Conservation (phyloP, 1,284 basidiomycete species). For the Malassezia pachydermatis region DNA sequence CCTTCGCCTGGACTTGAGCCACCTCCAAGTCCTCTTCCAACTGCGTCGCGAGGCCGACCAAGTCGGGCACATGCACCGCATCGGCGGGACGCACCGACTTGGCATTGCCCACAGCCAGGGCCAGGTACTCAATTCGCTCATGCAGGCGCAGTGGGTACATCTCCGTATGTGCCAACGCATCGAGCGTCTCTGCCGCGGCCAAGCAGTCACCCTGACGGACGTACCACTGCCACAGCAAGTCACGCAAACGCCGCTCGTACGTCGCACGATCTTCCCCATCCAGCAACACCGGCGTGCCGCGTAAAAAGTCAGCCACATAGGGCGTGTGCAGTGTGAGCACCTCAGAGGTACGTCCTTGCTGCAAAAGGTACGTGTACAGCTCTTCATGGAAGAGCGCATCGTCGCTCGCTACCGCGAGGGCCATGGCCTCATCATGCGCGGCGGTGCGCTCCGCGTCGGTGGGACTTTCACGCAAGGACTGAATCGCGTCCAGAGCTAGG, state of each 20-base stretch:
- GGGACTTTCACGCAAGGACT: constrained; percentile 58
- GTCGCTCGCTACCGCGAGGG: constrained; percentile 61
- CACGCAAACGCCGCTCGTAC: constrained; percentile 54
- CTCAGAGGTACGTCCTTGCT: constrained; percentile 68
- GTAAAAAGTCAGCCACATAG: constrained; percentile 77
- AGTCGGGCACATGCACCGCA: constrained; percentile 59
- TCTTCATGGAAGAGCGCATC: constrained; percentile 91
- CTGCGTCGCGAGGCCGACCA: constrained; percentile 85
- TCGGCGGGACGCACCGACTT: constrained; percentile 52
- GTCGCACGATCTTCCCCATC: constrained; percentile 45
- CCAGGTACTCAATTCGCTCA: constrained; percentile 43
- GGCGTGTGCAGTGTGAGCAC: constrained; percentile 60
- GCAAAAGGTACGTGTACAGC: constrained; percentile 86
- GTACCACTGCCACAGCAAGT: constrained; percentile 92
- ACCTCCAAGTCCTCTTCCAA: constrained; percentile 95
- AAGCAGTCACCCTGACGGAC: constrained; percentile 58
- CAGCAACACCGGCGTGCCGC: constrained; percentile 66
- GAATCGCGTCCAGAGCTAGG: constrained; percentile 58
- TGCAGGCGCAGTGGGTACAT: constrained; percentile 54
- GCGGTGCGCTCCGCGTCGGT: constrained; percentile 22
- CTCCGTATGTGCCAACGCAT: constrained; percentile 72
- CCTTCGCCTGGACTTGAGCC: constrained; percentile 85
- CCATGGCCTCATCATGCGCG: constrained; percentile 25
- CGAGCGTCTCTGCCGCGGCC: constrained; percentile 77
- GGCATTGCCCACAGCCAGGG: constrained; percentile 80